Conservation (phyloP, 78 protist species). For the Emiliania huxleyi region DNA sequence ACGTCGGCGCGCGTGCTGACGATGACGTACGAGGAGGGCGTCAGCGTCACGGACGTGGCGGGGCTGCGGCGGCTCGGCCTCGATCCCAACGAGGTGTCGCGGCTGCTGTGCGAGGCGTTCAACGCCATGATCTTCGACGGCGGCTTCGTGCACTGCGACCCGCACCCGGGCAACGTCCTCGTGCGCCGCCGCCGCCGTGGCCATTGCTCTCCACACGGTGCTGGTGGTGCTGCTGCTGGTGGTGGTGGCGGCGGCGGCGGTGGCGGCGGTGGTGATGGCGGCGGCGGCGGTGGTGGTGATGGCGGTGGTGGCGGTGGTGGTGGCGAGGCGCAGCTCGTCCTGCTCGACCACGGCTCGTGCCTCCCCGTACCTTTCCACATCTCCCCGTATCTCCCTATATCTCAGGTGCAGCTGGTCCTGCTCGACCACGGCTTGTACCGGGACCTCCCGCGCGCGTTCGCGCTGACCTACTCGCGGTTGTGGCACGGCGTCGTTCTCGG, state of each 20-base stretch:
- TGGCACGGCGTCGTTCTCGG: slow-evolving; percentile 38
- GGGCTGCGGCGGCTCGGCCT: neutral
- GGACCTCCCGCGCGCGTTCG: slow-evolving; percentile 26
- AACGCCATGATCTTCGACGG: neutral
- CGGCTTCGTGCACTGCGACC: slow-evolving; percentile 69
- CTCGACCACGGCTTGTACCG: slow-evolving; percentile 80
- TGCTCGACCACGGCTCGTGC: neutral
- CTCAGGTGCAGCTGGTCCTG: slow-evolving; percentile 55
- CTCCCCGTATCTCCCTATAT: too few relatives aligned
- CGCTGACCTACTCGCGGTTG: slow-evolving; percentile 28
- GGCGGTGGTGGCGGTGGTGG: too few relatives aligned
- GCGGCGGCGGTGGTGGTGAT: too few relatives aligned
- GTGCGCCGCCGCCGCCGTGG: neutral
- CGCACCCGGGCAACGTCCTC: slow-evolving; percentile 73
- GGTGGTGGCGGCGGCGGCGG: too few relatives aligned
- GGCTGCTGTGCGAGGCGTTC: neutral
- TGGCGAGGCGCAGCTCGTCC: too few relatives aligned
- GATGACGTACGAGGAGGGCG: slow-evolving; percentile 46
- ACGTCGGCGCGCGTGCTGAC: slow-evolving; percentile 43
- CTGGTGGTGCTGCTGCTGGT: too few relatives aligned
- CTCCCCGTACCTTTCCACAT: too few relatives aligned
- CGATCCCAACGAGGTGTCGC: neutral
- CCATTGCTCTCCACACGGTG: too few relatives aligned
- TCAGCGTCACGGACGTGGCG: slow-evolving; percentile 14
- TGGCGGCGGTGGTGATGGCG: too few relatives aligned